Evolutionary conservation across 208 protist genomes (phyloP).

Genomic region (Angomonas ambiguus): DNA sequence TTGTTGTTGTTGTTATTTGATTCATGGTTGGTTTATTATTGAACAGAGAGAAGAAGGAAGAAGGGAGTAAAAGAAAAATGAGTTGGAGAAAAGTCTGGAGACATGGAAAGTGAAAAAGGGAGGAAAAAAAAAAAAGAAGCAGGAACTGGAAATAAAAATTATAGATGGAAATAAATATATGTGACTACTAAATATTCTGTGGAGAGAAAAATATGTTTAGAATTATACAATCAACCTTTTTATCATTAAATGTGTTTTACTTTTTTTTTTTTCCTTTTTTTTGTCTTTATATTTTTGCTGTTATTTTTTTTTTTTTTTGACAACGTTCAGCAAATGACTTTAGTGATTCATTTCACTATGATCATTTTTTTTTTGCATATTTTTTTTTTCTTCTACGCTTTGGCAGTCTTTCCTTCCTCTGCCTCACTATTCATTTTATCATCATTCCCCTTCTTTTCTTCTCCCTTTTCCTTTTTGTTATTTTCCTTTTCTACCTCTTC

Average conservation of each 20-base stretch:
- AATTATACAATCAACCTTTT: background rate
- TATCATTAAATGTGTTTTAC: background rate
- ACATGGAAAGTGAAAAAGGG: background rate
- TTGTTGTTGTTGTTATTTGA: too few species aligned
- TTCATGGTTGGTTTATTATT: too few species aligned
- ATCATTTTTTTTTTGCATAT: background rate
- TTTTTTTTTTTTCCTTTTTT: slow-evolving; percentile 10
- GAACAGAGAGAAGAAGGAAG: background rate
- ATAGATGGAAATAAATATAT: background rate
- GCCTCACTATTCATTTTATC: background rate
- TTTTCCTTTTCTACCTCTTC: too few species aligned
- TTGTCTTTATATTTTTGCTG: slow-evolving; percentile 6
- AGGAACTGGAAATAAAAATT: slow-evolving; percentile 1
- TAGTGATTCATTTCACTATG: too few species aligned
- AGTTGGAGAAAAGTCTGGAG: background rate
- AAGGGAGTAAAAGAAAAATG: background rate
- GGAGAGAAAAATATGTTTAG: too few species aligned
- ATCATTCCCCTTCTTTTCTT: slow-evolving; percentile 6
- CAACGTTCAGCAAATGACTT: too few species aligned
- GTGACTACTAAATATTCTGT: too few species aligned
- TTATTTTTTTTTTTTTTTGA: background rate
- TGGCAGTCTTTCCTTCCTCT: slow-evolving; percentile 1
- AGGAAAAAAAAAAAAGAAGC: slow-evolving; percentile 11
- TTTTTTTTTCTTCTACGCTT: slow-evolving; percentile 8
- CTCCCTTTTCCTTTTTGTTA: slow-evolving; percentile 7